phyloP scores from a whole-genome alignment of 352 stramenopile species.

The Plasmopara viticola region DNA sequence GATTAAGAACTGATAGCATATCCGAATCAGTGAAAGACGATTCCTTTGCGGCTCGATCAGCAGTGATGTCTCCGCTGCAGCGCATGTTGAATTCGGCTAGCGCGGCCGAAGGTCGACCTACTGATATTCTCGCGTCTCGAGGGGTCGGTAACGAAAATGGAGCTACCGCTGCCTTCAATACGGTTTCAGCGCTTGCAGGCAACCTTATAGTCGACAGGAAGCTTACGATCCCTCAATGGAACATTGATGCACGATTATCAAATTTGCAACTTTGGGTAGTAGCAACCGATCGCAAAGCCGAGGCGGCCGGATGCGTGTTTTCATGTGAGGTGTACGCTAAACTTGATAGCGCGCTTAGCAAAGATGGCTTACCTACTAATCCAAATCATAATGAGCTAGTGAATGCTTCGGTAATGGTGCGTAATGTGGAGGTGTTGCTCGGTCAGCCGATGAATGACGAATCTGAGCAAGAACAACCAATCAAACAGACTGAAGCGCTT shows the following conservation, averaged over 20 bases:
- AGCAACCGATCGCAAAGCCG: conserved; percentile 50
- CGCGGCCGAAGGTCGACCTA: conserved; percentile 19
- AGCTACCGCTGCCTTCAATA: conserved; percentile 11
- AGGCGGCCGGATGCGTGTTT: conserved; percentile 49
- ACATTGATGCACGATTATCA: conserved; percentile 34
- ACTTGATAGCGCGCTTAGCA: conserved; percentile 20
- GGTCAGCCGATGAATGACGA: conserved; percentile 14
- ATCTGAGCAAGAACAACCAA: conserved; percentile 13
- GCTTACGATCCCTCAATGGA: conserved; percentile 26
- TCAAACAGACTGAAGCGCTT: conserved; percentile 33
- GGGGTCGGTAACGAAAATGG: conserved; percentile 24
- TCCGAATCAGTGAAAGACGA: conserved; percentile 46
- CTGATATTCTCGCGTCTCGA: conserved; percentile 24
- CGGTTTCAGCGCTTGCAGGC: neutral
- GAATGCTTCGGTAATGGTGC: conserved; percentile 23
- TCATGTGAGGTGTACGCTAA: conserved; percentile 27
- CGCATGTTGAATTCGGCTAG: conserved; percentile 34
- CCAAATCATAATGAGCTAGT: conserved; percentile 18
- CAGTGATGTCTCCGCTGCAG: conserved; percentile 39
- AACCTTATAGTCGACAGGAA: conserved; percentile 8
- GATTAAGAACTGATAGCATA: conserved; percentile 47
- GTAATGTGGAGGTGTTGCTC: conserved; percentile 35
- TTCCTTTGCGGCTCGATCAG: conserved; percentile 24
- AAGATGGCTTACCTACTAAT: conserved; percentile 4
- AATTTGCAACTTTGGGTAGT: conserved; percentile 65